Conservation (phyloP, 2,329 filamentous ascomycete species). For the Neurospora sp. region DNA sequence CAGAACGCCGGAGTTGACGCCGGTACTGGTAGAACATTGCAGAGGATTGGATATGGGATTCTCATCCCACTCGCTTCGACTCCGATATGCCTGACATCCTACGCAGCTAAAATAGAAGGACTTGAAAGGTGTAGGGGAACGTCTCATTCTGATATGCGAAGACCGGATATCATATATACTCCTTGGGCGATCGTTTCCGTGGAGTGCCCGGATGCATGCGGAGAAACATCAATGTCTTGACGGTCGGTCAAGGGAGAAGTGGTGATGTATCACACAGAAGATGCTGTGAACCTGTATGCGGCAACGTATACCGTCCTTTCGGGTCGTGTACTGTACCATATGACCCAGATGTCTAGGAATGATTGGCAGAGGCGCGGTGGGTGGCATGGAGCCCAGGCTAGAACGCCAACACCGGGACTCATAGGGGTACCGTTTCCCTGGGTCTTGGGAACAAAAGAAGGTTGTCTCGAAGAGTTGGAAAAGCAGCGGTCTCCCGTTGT, state of each 20-base stretch:
- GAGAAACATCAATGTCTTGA: not conserved
- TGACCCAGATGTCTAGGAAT: not conserved
- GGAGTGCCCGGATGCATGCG: not conserved
- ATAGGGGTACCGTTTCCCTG: not conserved
- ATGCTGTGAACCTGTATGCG: not conserved
- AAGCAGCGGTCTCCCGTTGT: not conserved
- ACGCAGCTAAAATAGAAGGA: not conserved
- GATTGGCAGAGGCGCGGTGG: not conserved
- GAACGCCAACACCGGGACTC: not conserved
- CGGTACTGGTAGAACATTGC: not conserved
- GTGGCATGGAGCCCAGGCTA: not conserved
- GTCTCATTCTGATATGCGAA: not conserved
- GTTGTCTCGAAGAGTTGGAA: not conserved
- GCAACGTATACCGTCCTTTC: not conserved
- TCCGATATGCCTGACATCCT: not conserved
- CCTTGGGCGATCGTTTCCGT: not conserved
- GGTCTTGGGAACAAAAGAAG: not conserved
- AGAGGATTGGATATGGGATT: not conserved
- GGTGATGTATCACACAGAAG: not conserved
- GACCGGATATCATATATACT: not conserved
- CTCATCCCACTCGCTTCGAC: not conserved
- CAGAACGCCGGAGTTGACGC: not conserved
- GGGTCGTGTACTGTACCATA: not conserved
- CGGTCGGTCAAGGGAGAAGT: not conserved
- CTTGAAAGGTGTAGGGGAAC: not conserved